These are phyloP conservation scores for Scheffersomyces ergatensis DNA, from an alignment of 805 yeast genomes.

Conservation along the genomic window DNA sequence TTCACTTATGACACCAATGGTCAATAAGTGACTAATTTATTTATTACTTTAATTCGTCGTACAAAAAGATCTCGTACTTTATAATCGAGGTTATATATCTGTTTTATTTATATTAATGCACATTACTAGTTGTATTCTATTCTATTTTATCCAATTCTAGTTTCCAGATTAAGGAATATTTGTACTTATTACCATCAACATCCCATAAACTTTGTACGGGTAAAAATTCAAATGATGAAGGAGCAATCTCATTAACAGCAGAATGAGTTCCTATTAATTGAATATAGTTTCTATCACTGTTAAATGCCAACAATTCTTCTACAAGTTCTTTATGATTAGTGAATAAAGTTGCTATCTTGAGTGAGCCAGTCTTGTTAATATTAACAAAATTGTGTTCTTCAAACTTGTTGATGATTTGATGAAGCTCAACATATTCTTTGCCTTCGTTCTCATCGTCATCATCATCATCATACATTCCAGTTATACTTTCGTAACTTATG, in stretches of 20 bases:
- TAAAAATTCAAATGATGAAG: slow-evolving; percentile 9
- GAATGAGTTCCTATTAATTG: slow-evolving; percentile 7
- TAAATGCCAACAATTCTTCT: slow-evolving; percentile 5
- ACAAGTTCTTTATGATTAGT: slow-evolving; percentile 11
- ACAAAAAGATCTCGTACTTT: too few species aligned
- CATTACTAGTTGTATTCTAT: not conserved
- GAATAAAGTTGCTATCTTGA: slow-evolving; percentile 10
- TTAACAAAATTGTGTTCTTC: slow-evolving; percentile 10
- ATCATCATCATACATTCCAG: slow-evolving; percentile 38
- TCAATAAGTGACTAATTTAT: too few species aligned
- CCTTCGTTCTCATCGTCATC: slow-evolving; percentile 28
- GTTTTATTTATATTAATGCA: not conserved
- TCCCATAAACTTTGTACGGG: slow-evolving; percentile 14
- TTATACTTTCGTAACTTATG: slow-evolving; percentile 39
- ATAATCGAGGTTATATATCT: too few species aligned
- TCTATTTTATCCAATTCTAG: slow-evolving; percentile 8
- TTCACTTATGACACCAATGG: too few species aligned
- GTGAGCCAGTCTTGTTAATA: slow-evolving; percentile 6
- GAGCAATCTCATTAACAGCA: not conserved
- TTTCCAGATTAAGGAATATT: slow-evolving; percentile 13
- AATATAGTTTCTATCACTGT: slow-evolving; percentile 3
- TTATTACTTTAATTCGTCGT: too few species aligned
- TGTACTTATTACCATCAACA: slow-evolving; percentile 8
- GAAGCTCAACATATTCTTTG: not conserved
- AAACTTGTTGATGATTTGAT: slow-evolving; percentile 3